phyloP scores from a whole-genome alignment of 2,329 filamentous ascomycete species.

The Sclerotinia glacialis region DNA sequence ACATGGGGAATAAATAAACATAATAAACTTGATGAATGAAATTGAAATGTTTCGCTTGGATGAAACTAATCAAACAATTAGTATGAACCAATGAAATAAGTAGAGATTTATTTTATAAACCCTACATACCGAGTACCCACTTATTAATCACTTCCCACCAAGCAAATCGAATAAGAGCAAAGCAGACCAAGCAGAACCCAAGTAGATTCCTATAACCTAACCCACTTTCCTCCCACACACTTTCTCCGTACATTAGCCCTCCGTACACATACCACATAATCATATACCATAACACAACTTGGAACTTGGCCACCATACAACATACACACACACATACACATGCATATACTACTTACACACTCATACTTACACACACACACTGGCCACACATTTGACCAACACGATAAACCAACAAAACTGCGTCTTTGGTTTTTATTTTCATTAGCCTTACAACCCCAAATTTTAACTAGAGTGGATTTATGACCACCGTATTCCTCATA shows the following conservation, averaged over 20 bases:
- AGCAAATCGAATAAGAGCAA: too few species aligned
- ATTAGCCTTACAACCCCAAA: background rate
- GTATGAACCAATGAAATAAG: background rate
- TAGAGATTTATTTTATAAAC: background rate
- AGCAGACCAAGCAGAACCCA: too few species aligned
- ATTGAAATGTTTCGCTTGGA: conserved; percentile 3
- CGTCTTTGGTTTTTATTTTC: conserved; percentile 10
- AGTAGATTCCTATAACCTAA: too few species aligned
- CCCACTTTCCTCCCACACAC: too few species aligned
- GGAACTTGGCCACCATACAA: background rate
- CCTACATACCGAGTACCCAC: background rate
- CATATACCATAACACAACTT: too few species aligned
- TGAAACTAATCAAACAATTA: background rate
- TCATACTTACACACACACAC: background rate
- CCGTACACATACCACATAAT: too few species aligned
- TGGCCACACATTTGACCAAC: conserved; percentile 9
- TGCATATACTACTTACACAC: too few species aligned
- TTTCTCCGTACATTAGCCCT: too few species aligned
- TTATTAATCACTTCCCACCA: background rate
- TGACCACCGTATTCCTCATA: conserved; percentile 34
- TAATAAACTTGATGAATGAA: background rate
- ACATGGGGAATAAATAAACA: too few species aligned
- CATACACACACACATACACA: background rate
- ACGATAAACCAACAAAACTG: conserved; percentile 2
- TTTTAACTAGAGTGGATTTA: background rate